A percentile compares a stretch with the other conserved stretches of the same genome.
phyloP scores from a whole-genome alignment of 1,139 yeast species.

The Magnusiomyces tetraspermus region DNA sequence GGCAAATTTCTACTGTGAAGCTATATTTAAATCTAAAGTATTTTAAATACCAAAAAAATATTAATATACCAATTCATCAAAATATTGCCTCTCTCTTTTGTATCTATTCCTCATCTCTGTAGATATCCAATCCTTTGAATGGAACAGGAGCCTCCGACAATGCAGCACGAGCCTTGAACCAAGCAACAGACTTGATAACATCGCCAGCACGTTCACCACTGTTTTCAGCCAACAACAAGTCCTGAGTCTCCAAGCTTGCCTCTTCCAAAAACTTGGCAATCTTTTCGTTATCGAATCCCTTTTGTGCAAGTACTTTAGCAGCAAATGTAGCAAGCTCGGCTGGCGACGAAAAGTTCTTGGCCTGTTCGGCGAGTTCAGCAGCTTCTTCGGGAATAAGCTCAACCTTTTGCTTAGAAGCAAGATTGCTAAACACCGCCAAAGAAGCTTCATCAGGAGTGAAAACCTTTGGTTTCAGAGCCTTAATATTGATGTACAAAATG shows the following conservation, averaged over 20 bases:
- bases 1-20: too few species aligned
- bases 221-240: constrained; percentile 8
- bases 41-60: too few species aligned
- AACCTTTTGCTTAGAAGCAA: constrained; percentile 63
- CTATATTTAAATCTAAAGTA: too few species aligned
- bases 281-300: constrained; percentile 15
- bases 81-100: too few species aligned
- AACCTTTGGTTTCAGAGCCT: constrained; percentile 41
- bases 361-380: constrained; percentile 18
- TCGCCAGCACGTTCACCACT: constrained; percentile 19
- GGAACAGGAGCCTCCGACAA: constrained; percentile 32
- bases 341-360: constrained; percentile 8
- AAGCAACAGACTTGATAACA: constrained; percentile 21
- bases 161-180: constrained; percentile 26
- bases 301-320: constrained; percentile 9
- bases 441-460: constrained; percentile 20
- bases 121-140: constrained; percentile 23
- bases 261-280: constrained; percentile 16
- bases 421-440: constrained; percentile 32
- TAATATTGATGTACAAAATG: constrained; percentile 55
- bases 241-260: constrained; percentile 13
- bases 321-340: constrained; percentile 14
- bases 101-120: neutral
- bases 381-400: constrained; percentile 29
- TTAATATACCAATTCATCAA: too few species aligned